Evolutionary conservation across 129 eudicot genomes (phyloP), one percentile per base, ranked within the genome.

Genomic region (Kitagawia praeruptora): DNA sequence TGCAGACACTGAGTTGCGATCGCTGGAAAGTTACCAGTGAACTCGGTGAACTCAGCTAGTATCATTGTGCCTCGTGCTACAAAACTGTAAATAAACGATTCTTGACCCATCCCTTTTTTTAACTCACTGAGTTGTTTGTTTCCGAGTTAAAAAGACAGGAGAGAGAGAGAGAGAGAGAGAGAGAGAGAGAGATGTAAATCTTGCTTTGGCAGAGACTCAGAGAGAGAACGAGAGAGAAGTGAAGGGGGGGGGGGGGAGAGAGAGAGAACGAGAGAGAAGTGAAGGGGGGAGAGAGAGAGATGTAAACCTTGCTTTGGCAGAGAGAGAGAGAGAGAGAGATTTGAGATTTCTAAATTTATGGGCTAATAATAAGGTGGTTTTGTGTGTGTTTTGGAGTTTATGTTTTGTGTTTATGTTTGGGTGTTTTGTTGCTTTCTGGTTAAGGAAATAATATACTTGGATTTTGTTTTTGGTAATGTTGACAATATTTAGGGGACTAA

Each of bases 1-100:
- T 93, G 91, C 49, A 93, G 91, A 44, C 98, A 93, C 90, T 90
- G 98, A 80, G 98, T 81, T 8, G 98, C 98, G 28, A 93, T 90
- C 19, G 96, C 96, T 19, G 98, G 93, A 42, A 93, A 93, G 84
- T 93, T 93, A 76, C 98, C 96, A 56, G 96, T 88, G 84, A 90
- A 88, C 89, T 90, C 93, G 53, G 98, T 93, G 90, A 85, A 88
- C 91, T 93, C 98, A 28, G 96, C 91, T 13, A 93, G 73, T 3
- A 93, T 88, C 93, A 92, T 81, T 16, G 97, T 90, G 8, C 97
- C 97, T 23, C 97, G 84, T 18, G 97, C 97, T 75, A 90, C 96
- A 63, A 93, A 93, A 87, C 96, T 90, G 91, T 93, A 93, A 72
- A 93, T 87, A 84, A 92, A 92, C 79, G 93, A 90, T 81, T 92